Evolutionary conservation across 257 asterid species (phyloP).

Genomic region (Penstemon barbatus): DNA sequence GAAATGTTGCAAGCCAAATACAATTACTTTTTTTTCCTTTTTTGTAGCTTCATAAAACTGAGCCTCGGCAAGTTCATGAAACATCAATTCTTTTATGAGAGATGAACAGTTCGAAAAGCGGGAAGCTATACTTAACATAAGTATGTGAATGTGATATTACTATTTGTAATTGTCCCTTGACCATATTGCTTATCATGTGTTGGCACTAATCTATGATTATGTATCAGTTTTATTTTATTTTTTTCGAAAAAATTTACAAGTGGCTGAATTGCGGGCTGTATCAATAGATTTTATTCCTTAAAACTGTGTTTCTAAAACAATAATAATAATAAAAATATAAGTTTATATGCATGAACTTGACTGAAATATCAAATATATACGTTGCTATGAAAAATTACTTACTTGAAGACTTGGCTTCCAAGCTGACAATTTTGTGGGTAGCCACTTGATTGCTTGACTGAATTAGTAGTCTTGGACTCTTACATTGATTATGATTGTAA

Average conservation of each 20-base stretch:
- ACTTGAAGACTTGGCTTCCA: background rate
- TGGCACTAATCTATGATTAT: too few relatives aligned
- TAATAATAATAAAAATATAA: too few relatives aligned
- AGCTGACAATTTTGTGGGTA: background rate
- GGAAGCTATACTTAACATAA: constrained; percentile 1
- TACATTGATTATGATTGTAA: background rate
- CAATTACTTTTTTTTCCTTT: constrained; percentile 22
- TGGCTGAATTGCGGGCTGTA: too few relatives aligned
- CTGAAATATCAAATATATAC: too few relatives aligned
- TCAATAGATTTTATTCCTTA: too few relatives aligned
- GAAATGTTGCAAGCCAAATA: background rate
- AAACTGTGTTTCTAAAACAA: too few relatives aligned
- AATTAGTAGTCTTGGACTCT: background rate
- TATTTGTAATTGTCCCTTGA: constrained; percentile 11
- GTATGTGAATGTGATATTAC: constrained; percentile 3
- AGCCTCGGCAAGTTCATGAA: background rate
- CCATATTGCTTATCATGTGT: background rate
- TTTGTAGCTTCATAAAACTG: background rate
- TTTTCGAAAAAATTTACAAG: too few relatives aligned
- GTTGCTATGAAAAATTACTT: too few relatives aligned
- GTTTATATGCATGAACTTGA: too few relatives aligned
- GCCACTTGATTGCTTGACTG: constrained; percentile 1
- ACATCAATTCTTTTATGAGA: background rate
- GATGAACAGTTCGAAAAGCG: background rate
- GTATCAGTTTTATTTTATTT: background rate